Evolutionary conservation across 805 yeast genomes (phyloP), one percentile per base, ranked within the genome.

Genomic region (Candida suzukii): DNA sequence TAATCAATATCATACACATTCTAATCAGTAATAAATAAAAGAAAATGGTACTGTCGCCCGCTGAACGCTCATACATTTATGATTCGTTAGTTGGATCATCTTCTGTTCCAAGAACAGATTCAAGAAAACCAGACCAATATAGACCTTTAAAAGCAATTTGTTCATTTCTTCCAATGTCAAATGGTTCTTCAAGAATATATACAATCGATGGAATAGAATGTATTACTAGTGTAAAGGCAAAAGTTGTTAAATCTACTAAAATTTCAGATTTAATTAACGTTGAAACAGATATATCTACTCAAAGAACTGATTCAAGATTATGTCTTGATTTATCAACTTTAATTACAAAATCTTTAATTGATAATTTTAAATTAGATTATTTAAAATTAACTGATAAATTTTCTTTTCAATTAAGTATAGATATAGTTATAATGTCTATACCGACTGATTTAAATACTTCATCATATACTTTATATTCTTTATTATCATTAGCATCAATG

Each of bases 121-220:
- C 96, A 1, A 74, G 99, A 52, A 64, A 69, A 8, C 68, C 68
- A 13, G 67, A 72, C 44, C 96, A 88, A 59, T 84, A 85, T 55
- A 73, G 97, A 49, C 96, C 97, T 0, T 62, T 93, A 37, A 95
- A 88, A 54, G 85, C 95, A 3, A 78, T 78, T 13, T 78, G 86
- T 8, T 82, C 82, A 38, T 83, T 91, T 52, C 68, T 93, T 44
- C 93, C 95, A 0, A 76, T 81, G 39, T 84, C 96, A 3, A 87
- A 91, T 63, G 99, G 99, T 13, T 88, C 97, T 2, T 83, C 97
- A 0, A 74, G 95, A 64, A 76, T 91, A 17, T 73, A 88, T 48
- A 74, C 88, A 27, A 73, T 84, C 38, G 98, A 91, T 60, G 98
- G 99, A 19, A 78, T 88, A 46, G 98, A 93, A 62, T 88, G 96